Evolutionary conservation across 1,284 basidiomycete genomes (phyloP).

Genomic region (Trametes pubescens): DNA sequence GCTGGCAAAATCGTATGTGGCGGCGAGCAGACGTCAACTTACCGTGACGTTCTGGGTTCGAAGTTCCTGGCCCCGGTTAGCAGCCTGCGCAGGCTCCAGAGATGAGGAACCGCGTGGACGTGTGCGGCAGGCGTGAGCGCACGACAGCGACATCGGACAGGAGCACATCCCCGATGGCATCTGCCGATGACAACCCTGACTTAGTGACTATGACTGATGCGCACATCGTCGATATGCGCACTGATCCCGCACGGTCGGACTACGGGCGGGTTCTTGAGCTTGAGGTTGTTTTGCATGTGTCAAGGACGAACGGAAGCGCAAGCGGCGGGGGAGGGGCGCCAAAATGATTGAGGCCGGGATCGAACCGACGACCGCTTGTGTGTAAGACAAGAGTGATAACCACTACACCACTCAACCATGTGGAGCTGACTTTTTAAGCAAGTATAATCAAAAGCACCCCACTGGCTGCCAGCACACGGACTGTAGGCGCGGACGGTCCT

Average conservation of each 20-base stretch:
- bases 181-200: conserved; percentile 11
- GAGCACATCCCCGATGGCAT: conserved; percentile 14
- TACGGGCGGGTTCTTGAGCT: neutral
- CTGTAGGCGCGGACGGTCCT: neutral
- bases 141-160: neutral
- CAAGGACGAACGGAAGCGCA: neutral
- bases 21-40: neutral
- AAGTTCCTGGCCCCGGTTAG: neutral
- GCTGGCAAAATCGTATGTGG: neutral
- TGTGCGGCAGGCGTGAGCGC: neutral
- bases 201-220: conserved; percentile 19
- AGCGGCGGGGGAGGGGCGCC: neutral
- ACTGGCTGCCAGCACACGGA: too few species aligned
- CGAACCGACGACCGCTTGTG: conserved; percentile 36
- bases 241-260: conserved; percentile 3
- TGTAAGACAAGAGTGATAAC: conserved; percentile 36
- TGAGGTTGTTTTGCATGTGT: neutral
- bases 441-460: too few species aligned
- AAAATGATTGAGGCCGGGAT: conserved; percentile 34
- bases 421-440: neutral
- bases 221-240: conserved; percentile 7
- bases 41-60: neutral
- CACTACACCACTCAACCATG: conserved; percentile 35
- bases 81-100: neutral
- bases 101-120: conserved; percentile 2